Percentiles rank a stretch among this genome's conserved stretches.
These are phyloP conservation scores for Fusarium buharicum DNA, from an alignment of 2,329 filamentous ascomycete species.

Conservation along the genomic window DNA sequence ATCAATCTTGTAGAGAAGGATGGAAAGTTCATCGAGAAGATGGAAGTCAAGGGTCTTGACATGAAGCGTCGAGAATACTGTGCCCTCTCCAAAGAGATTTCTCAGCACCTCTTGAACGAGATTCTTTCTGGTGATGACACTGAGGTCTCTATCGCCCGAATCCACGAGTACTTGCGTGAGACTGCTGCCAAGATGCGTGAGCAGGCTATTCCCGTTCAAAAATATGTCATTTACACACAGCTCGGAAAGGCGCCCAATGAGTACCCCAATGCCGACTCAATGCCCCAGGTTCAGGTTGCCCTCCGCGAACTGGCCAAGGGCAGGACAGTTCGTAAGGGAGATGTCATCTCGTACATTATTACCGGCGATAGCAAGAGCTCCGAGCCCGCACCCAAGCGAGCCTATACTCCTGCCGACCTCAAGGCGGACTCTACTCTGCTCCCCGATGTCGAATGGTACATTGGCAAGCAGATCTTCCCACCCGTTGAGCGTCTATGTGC, in stretches of 20 bases:
- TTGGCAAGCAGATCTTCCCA: conserved; percentile 97
- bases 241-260: conserved; percentile 93
- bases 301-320: conserved; percentile 87
- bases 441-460: conserved; percentile 96
- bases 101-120: conserved; percentile 88
- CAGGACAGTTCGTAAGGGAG: conserved; percentile 88
- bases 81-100: conserved; percentile 93
- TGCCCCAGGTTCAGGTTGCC: conserved; percentile 97
- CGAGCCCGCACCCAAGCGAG: conserved; percentile 85
- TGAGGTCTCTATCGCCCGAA: conserved; percentile 85
- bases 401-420: conserved; percentile 84
- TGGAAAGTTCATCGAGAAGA: conserved; percentile 90
- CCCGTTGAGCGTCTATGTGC: conserved; percentile 97
- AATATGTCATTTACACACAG: conserved; percentile 98
- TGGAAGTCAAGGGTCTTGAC: conserved; percentile 97
- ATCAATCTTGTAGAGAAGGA: conserved; percentile 92
- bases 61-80: conserved; percentile 99
- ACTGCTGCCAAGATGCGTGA: conserved; percentile 89
- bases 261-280: conserved; percentile 92
- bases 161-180: conserved; percentile 92
- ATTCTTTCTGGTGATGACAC: conserved; percentile 93
- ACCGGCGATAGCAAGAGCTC: conserved; percentile 75
- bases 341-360: conserved; percentile 96
- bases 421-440: conserved; percentile 79
- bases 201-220: conserved; percentile 76